Base-by-base conservation (phyloP, 257 asterid species). In the Datura wrightii region DNA sequence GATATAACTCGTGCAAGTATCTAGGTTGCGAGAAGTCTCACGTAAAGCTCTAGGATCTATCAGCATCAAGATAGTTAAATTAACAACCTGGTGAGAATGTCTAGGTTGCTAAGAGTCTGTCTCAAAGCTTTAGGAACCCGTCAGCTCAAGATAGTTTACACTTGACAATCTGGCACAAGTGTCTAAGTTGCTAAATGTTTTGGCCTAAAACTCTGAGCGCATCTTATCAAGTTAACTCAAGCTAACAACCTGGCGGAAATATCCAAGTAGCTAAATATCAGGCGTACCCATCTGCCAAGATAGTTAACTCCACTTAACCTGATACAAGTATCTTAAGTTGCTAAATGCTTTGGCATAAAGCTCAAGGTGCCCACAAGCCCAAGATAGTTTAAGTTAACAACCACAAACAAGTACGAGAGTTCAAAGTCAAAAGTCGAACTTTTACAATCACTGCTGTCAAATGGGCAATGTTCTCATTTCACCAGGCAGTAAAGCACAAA, bases 381-480 rank as follows among this genome's bases (percentile, higher is more conserved):
- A 59, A 59, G 66, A 8, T 56, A 18, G 63, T 56, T 24, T 6
- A 18, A 18, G 3, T 6, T 62, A 36, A 1, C 24, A 19, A 1
- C 36, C 36, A 62, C 16, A 31, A 31, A 2, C 70, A 63, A 63
- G 71, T 34, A 34, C 71, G 44, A 5, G 5, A 18, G 10, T 70
- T 71, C 10, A 44, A 71, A 71, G 39, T 44, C 56, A 10, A 10
- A 3, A 5, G 41, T 10, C 11, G 54, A 44, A 42, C 18, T 10
- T 71, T 34, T 16, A 44, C 80, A 44, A 10, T 71, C 1, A 71
- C 39, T 1, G 2, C 56, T 44, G 36, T 71, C 55, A 71, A 71
- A 71, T 71, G 56, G 54, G 79, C 39, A 44, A 42, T 71, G 39
- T 71, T 44, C 3, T 71, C 41, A 71, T 71, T n/a, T 19, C 58